Percentiles rank a stretch among this genome's conserved stretches.
These are phyloP conservation scores for Neurospora cerealis DNA, from an alignment of 495 filamentous ascomycete species.

Conservation along the genomic window DNA sequence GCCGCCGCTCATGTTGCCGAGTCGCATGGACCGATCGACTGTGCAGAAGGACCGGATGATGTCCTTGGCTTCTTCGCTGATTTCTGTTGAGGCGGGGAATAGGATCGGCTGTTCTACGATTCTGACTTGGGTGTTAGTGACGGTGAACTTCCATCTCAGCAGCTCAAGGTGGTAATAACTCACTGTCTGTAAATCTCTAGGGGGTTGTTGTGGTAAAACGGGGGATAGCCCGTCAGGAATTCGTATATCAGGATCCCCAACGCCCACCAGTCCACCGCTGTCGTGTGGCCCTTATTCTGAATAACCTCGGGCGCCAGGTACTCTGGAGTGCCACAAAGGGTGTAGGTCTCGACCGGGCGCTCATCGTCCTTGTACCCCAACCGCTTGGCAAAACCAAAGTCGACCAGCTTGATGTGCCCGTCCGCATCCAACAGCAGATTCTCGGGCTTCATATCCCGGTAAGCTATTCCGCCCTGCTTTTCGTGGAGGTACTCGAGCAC, in stretches of 20 bases:
- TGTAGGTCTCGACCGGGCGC: conserved; percentile 75
- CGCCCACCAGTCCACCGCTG: conserved; percentile 99
- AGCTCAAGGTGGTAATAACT: conserved; percentile 13
- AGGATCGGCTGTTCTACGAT: conserved; percentile 66
- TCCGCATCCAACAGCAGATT: conserved; percentile 88
- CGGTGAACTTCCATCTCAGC: too few species aligned
- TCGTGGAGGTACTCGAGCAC: conserved; percentile 92
- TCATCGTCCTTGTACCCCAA: conserved; percentile 41
- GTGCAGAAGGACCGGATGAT: conserved; percentile 82
- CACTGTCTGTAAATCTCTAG: conserved; percentile 93
- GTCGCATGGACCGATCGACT: conserved; percentile 73
- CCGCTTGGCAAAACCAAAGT: conserved; percentile 95
- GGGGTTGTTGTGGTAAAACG: conserved; percentile 93
- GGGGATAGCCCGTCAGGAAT: conserved; percentile 89
- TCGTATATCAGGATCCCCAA: conserved; percentile 93
- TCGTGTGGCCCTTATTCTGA: conserved; percentile 86
- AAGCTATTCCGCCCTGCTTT: conserved; percentile 70
- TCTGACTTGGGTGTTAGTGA: conserved; percentile 26
- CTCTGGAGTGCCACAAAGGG: conserved; percentile 91
- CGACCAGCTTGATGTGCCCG: conserved; percentile 93
- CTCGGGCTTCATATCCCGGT: conserved; percentile 93
- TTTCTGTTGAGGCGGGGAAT: conserved; percentile 51
- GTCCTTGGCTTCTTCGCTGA: conserved; percentile 68
- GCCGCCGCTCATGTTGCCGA: conserved; percentile 82
- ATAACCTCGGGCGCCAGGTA: conserved; percentile 97